These are phyloP conservation scores for Boeremia exigua DNA, from an alignment of 2,329 filamentous ascomycete species.

Conservation along the genomic window DNA sequence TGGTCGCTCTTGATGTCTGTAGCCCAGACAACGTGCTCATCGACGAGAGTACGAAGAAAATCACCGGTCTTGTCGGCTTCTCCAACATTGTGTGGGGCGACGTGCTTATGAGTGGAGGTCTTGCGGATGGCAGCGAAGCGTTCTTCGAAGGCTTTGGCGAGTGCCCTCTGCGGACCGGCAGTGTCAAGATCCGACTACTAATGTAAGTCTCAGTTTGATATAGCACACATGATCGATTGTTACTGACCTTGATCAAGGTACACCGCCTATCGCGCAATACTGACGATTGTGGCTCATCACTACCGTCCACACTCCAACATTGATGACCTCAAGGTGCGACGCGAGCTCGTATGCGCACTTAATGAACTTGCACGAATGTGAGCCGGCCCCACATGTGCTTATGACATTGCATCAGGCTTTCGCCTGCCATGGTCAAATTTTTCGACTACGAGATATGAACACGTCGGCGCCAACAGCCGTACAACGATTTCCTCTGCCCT, in stretches of 20 bases:
- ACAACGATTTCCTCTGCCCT: neutral
- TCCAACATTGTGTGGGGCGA: conserved; percentile 64
- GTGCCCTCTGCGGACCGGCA: conserved; percentile 38
- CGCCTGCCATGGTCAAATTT: neutral
- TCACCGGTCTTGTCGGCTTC: conserved; percentile 61
- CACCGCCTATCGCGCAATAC: conserved; percentile 51
- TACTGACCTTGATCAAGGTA: conserved; percentile 46
- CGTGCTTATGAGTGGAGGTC: conserved; percentile 58
- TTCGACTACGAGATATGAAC: neutral
- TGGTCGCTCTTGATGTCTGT: conserved; percentile 60
- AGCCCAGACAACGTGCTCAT: conserved; percentile 59
- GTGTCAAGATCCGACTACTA: conserved; percentile 47
- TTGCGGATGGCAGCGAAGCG: conserved; percentile 45
- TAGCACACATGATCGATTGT: neutral
- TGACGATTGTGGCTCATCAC: conserved; percentile 52
- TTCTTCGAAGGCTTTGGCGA: conserved; percentile 54
- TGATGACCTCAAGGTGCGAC: conserved; percentile 53
- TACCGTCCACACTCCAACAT: conserved; percentile 51
- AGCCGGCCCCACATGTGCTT: neutral
- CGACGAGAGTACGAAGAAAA: conserved; percentile 54
- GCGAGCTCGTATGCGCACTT: conserved; percentile 49
- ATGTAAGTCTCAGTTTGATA: conserved; percentile 44
- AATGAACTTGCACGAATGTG: conserved; percentile 44
- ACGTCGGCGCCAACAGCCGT: no score
- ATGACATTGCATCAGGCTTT: neutral